phyloP scores from a whole-genome alignment of 352 stramenopile genomes.

The Phytophthora sansomeana region DNA sequence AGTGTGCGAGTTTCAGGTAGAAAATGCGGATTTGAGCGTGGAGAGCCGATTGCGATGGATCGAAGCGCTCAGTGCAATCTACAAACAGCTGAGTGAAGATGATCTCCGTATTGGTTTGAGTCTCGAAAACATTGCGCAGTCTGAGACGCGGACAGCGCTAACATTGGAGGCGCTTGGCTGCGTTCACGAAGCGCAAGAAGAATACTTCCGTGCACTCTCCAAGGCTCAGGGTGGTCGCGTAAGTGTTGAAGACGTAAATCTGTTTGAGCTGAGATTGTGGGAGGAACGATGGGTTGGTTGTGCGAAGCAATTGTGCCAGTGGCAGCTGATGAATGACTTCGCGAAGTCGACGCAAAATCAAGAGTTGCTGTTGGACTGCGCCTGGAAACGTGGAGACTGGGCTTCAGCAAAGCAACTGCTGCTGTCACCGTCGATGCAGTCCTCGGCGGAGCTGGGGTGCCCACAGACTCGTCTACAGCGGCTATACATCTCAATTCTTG shows the following conservation, averaged over 20 bases:
- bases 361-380: conserved; percentile 92
- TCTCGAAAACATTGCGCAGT: conserved; percentile 77
- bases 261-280: conserved; percentile 89
- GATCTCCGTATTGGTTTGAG: conserved; percentile 84
- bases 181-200: conserved; percentile 88
- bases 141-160: conserved; percentile 77
- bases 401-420: conserved; percentile 84
- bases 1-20: conserved; percentile 87
- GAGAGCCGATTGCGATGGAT: conserved; percentile 87
- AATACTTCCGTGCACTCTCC: conserved; percentile 87
- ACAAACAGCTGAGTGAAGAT: conserved; percentile 88
- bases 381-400: conserved; percentile 94
- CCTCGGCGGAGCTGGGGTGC: conserved; percentile 69
- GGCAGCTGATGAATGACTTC: conserved; percentile 94
- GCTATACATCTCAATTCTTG: conserved; percentile 90
- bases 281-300: conserved; percentile 93
- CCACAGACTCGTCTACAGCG: conserved; percentile 83
- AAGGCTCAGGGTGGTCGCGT: conserved; percentile 77
- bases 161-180: conserved; percentile 85
- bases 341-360: conserved; percentile 93
- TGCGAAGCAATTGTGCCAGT: conserved; percentile 93
- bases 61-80: conserved; percentile 85
- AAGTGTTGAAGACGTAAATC: conserved; percentile 82
- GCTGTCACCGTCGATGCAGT: conserved; percentile 65
- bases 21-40: conserved; percentile 69